Evolutionary conservation across 345 rosid genomes (phyloP), one percentile per base, ranked within the genome.

Genomic region (Noccaea bulbosa): DNA sequence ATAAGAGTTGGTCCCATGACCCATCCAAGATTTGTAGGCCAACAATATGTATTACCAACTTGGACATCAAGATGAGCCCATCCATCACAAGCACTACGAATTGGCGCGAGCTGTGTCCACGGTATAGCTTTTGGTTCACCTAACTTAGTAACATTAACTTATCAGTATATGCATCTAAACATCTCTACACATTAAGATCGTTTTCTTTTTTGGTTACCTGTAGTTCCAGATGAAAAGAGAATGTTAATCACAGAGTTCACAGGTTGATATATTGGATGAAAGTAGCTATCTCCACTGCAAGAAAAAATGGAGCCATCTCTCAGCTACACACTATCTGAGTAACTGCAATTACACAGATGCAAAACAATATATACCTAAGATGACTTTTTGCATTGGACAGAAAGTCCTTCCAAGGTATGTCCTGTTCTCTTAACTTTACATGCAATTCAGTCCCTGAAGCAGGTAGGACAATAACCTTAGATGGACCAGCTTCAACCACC

Each of bases 1-100:
- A 91, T 75, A 53, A 81, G 11, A 76, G 84, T 77, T 4, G 97
- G 92, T 56, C 97, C 98, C 91, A 89, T 81, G 44, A 91, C 97
- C 98, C 98, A 91, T 50, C 96, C 98, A 65, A 93, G 79, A 78
- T 89, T 93, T 69, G 98, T 93, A 5, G 98, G 96, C 94, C 94
- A 93, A 81, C 96, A 93, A 80, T 76, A 77, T 75, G 77, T 76
- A 16, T 83, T 81, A 43, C 91, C 94, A 39, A 74, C 85, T 75
- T 59, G 77, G 39, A 84, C 33, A 81, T 89, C 84, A 65, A 68
- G 5, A 56, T 93, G 86, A 64, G 83, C 86, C 94, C 92, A 91
- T 41, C 64, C 79, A 57, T 93, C 98, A 68, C 81, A 59, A 33
- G 84, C 74, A 64, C 88, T 76, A 53, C 94, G 87, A 56, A 91